These are phyloP conservation scores for Hyphopichia wangnamkhiaoensis DNA, from an alignment of 1,139 yeast genomes.

Conservation along the genomic window DNA sequence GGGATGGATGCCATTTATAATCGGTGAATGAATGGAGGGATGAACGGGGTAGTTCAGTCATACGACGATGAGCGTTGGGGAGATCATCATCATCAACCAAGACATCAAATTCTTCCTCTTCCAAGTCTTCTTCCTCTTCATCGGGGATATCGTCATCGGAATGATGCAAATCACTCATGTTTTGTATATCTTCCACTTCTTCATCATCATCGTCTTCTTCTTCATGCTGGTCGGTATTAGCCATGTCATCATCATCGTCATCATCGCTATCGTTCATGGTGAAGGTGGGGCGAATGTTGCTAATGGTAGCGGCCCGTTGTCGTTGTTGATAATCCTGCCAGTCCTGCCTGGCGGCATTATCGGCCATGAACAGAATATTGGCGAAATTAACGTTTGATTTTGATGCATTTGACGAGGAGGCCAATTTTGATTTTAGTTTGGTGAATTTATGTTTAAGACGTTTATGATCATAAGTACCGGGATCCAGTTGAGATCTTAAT, in stretches of 20 bases:
- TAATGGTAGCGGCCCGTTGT: constrained; percentile 1
- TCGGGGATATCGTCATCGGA: constrained; percentile 41
- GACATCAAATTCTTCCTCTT: constrained; percentile 10
- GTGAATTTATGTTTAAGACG: constrained; percentile 21
- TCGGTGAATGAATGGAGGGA: constrained; percentile 9
- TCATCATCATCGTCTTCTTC: constrained; percentile 21
- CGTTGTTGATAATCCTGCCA: not conserved
- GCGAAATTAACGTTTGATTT: not conserved
- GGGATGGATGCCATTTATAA: constrained; percentile 51
- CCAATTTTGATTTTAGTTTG: constrained; percentile 20
- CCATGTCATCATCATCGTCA: constrained; percentile 8
- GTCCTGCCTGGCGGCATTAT: not conserved
- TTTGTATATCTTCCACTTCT: constrained; percentile 31
- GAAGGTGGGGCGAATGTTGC: constrained; percentile 17
- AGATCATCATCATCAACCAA: constrained; percentile 15
- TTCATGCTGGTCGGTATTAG: constrained; percentile 13
- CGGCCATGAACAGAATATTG: constrained; percentile 4
- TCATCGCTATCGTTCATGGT: constrained; percentile 3
- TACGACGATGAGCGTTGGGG: not conserved
- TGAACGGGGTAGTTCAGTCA: not conserved
- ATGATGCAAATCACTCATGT: constrained; percentile 34
- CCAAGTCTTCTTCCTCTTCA: constrained; percentile 23
- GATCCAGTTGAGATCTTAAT: constrained; percentile 17
- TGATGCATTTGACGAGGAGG: constrained; percentile 1
- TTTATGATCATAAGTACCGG: constrained; percentile 9